Conservation (phyloP, 2,329 filamentous ascomycete species). For the Aspergillus thermomutatus region DNA sequence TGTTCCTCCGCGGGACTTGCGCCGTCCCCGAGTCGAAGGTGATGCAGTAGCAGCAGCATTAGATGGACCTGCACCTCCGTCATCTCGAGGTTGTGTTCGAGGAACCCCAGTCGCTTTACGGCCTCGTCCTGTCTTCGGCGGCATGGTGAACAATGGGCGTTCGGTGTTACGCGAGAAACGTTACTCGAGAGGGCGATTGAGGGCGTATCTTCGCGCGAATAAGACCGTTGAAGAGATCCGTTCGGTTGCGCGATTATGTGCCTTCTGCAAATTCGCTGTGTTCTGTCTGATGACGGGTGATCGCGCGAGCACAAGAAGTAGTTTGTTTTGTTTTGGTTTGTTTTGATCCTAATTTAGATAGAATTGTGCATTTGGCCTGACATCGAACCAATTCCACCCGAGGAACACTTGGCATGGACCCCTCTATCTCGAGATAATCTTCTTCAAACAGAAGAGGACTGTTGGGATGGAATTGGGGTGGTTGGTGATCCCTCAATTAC, state of each 20-base stretch:
- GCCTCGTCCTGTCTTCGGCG: conserved; percentile 25
- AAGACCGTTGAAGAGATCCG: neutral
- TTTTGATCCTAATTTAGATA: neutral
- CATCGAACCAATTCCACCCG: neutral
- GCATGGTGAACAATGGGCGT: conserved; percentile 19
- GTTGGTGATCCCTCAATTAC: neutral
- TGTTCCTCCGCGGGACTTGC: conserved; percentile 16
- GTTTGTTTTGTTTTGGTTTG: neutral
- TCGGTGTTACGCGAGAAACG: neutral
- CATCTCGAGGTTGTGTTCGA: conserved; percentile 2
- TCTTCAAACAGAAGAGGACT: neutral
- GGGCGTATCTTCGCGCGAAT: neutral
- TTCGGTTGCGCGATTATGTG: neutral
- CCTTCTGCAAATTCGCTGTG: neutral
- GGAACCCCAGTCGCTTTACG: conserved; percentile 10
- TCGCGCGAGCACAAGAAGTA: neutral
- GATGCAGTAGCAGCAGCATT: conserved; percentile 5
- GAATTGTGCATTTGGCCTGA: neutral
- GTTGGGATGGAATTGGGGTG: neutral
- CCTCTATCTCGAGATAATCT: neutral
- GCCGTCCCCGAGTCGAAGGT: conserved; percentile 8
- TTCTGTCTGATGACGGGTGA: neutral
- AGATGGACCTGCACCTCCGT: conserved; percentile 11
- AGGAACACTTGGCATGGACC: neutral
- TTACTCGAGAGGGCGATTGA: neutral